Percentiles rank a stretch among this genome's conserved stretches.
Conservation (phyloP, 805 yeast genomes). For the Ogataea neopini region DNA sequence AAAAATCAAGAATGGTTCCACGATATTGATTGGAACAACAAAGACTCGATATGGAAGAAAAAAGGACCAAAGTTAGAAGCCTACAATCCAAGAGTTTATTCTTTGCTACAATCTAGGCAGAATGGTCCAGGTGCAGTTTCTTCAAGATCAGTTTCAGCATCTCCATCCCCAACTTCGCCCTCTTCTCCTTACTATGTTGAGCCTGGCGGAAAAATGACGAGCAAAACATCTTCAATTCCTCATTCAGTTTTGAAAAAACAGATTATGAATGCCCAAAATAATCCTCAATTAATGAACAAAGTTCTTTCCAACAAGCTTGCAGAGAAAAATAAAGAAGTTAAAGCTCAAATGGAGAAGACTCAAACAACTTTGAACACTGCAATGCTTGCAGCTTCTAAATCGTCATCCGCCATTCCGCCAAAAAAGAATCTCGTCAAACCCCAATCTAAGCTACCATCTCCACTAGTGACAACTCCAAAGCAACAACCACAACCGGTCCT, state of each 20-base stretch:
- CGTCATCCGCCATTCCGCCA: slow-evolving; percentile 8
- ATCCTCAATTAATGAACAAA: slow-evolving; percentile 36
- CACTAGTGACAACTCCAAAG: slow-evolving; percentile 8
- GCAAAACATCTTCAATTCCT: slow-evolving; percentile 31
- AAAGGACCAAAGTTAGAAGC: slow-evolving; percentile 71
- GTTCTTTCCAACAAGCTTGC: slow-evolving; percentile 34
- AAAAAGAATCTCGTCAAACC: not conserved
- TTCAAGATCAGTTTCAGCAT: slow-evolving; percentile 5
- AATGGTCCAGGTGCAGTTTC: slow-evolving; percentile 22
- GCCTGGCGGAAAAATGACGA: slow-evolving; percentile 28
- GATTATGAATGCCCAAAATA: slow-evolving; percentile 33
- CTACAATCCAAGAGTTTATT: slow-evolving; percentile 46
- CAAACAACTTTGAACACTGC: slow-evolving; percentile 22
- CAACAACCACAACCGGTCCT: slow-evolving; percentile 11
- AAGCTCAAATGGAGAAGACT: slow-evolving; percentile 22
- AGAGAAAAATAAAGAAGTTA: slow-evolving; percentile 32
- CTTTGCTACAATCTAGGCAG: slow-evolving; percentile 24
- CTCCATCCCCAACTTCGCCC: slow-evolving; percentile 7
- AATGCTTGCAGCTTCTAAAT: slow-evolving; percentile 24
- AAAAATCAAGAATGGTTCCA: slow-evolving; percentile 73
- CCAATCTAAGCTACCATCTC: not conserved
- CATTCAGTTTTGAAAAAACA: slow-evolving; percentile 32
- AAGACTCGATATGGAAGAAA: slow-evolving; percentile 65
- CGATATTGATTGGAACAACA: slow-evolving; percentile 64
- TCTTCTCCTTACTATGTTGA: slow-evolving; percentile 25